Base-by-base conservation (phyloP, 805 yeast genomes). In the Myxozyma mucilagina region DNA sequence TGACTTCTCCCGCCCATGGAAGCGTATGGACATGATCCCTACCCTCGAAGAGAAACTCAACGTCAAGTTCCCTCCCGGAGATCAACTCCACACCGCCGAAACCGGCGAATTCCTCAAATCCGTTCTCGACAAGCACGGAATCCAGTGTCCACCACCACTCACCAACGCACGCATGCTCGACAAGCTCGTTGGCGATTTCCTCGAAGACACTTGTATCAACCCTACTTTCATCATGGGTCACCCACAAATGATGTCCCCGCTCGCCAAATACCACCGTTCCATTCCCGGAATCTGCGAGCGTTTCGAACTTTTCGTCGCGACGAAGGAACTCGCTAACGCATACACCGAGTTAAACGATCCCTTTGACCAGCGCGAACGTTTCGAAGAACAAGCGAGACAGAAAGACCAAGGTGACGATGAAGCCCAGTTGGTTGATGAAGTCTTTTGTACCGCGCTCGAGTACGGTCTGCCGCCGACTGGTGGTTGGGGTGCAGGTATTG, bases 401-500 rank as follows among this genome's bases (percentile, higher is more conserved):
- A 93, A 93, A 82, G 98, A 81, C 68, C 97, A 90, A 79, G 99
- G 99, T 82, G 99, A 93, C 74, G 99, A 93, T 74, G 99, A 94
- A 81, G 99, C 97, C 65, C 98, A 93, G 82, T 74, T 91, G 77
- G 83, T 94, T 67, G 99, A 93, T 76, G 99, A 93, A 81, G 87
- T 89, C 67, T 93, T 93, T 92, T 88, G 96, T 82, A 89, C 92
- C 72, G 97, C 99, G 69, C 84, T 93, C 73, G 99, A 93, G 81
- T 93, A 90, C 77, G 99, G 98, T 78, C 84, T 93, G 73, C 99
- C 99, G 63, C 99, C 99, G 72, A 94, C 98, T 70, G 98, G 96
- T 77, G 99, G 99, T 70, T 93, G 98, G 98, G 99, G 99, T 71
- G 87, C 96, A 80, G 99, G 99, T 84, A 92, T 93, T 70, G 99